These are phyloP conservation scores for Tetrastigma voinierianum DNA, from an alignment of 164 flowering plant species.

Conservation along the genomic window DNA sequence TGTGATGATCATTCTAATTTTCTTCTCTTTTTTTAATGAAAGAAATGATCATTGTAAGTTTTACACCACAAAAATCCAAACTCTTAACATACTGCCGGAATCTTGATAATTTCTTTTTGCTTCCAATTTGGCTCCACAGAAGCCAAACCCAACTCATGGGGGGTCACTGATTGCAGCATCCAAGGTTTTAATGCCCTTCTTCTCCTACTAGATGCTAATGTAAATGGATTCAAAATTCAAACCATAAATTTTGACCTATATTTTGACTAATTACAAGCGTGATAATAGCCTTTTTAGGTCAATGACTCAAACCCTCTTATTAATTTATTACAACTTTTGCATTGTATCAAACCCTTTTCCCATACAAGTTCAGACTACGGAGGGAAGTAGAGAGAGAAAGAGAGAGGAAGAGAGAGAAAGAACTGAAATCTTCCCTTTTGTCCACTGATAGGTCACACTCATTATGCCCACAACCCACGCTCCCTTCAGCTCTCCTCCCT, in stretches of 20 bases:
- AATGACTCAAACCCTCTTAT: constrained; percentile 6
- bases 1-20: too few species aligned
- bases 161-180: constrained; percentile 21
- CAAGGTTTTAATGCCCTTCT: constrained; percentile 18
- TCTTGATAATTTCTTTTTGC: too few species aligned
- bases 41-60: too few species aligned
- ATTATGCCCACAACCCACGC: constrained; percentile 24
- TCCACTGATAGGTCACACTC: constrained; percentile 39
- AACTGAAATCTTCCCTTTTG: constrained; percentile 25
- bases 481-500: background rate
- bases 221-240: constrained; percentile 8
- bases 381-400: constrained; percentile 8
- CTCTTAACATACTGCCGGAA: too few species aligned
- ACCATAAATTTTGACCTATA: constrained; percentile 17
- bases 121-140: background rate
- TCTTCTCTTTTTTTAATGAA: too few species aligned
- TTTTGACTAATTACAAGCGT: background rate
- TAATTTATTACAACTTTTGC: background rate
- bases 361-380: background rate
- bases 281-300: constrained; percentile 7
- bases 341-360: background rate
- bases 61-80: too few species aligned
- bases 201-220: background rate
- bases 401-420: too few species aligned
- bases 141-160: constrained; percentile 4